phyloP scores from a whole-genome alignment of 257 asterid genomes.

The Knoxia roxburghii region DNA sequence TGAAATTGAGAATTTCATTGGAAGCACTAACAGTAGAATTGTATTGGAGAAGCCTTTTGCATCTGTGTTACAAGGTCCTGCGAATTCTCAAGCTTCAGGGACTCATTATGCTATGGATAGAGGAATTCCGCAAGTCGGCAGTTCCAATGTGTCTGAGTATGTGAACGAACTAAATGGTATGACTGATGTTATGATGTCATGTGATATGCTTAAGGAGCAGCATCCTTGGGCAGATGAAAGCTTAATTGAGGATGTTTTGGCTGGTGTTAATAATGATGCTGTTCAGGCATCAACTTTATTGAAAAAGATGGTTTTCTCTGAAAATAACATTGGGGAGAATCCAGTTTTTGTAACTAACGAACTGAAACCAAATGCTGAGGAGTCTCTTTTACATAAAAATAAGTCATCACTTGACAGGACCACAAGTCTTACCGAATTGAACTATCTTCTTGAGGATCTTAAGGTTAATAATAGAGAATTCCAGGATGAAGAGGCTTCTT shows the following conservation, averaged over 20 bases:
- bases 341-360: slow-evolving; percentile 19
- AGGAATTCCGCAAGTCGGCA: slow-evolving; percentile 17
- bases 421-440: slow-evolving; percentile 18
- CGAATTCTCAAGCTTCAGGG: slow-evolving; percentile 29
- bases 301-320: slow-evolving; percentile 41
- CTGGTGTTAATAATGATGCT: slow-evolving; percentile 45
- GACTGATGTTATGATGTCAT: slow-evolving; percentile 13
- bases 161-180: slow-evolving; percentile 3
- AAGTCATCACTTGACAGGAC: slow-evolving; percentile 16
- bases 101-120: slow-evolving; percentile 14
- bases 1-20: slow-evolving; percentile 6
- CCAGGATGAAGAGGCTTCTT: slow-evolving; percentile 12
- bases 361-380: slow-evolving; percentile 4
- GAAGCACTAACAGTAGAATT: slow-evolving; percentile 17
- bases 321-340: slow-evolving; percentile 6
- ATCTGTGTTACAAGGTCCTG: slow-evolving; percentile 40
- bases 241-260: slow-evolving; percentile 72
- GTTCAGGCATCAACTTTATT: slow-evolving; percentile 45
- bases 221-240: slow-evolving; percentile 68
- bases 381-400: slow-evolving; percentile 1
- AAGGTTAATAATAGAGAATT: slow-evolving; percentile 10
- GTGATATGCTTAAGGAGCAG: slow-evolving; percentile 39
- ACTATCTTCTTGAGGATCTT: slow-evolving; percentile 10
- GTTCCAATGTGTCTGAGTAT: slow-evolving; percentile 12
- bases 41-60: slow-evolving; percentile 50